These are phyloP conservation scores for Dipteronia dyeriana DNA, from an alignment of 345 rosid species.

Conservation along the genomic window DNA sequence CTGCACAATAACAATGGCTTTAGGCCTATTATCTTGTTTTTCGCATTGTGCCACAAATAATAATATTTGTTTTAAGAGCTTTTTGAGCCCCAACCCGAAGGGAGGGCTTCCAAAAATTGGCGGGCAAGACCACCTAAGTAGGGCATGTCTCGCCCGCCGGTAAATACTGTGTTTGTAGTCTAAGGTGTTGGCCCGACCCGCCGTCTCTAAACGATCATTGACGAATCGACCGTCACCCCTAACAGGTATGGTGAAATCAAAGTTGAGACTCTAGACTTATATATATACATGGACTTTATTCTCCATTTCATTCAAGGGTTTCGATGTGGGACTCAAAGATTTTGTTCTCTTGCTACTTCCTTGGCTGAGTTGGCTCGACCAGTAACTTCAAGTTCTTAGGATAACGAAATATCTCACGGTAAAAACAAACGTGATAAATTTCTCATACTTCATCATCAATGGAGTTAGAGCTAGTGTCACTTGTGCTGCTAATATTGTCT, in stretches of 20 bases:
- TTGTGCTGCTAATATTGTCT: no score
- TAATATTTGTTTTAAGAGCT: not conserved
- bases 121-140: slow-evolving; percentile 68
- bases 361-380: no score
- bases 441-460: no score
- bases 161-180: slow-evolving; percentile 25
- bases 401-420: no score
- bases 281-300: not conserved
- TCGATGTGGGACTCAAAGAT: slow-evolving; percentile 14
- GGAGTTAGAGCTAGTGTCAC: no score
- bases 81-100: slow-evolving; percentile 33
- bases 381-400: no score
- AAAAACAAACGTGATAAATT: no score
- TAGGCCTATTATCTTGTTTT: no score
- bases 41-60: no score
- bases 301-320: not conserved
- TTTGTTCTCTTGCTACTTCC: no score
- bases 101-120: slow-evolving; percentile 84
- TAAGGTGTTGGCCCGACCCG: slow-evolving; percentile 82
- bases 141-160: slow-evolving; percentile 62
- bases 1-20: no score
- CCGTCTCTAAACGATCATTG: slow-evolving; percentile 81
- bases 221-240: slow-evolving; percentile 75
- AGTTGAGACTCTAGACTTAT: fast-evolving
- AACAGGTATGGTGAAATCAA: slow-evolving; percentile 38